These are phyloP conservation scores for Calocybe cyanea DNA, from an alignment of 768 basidiomycete genomes.

Conservation along the genomic window DNA sequence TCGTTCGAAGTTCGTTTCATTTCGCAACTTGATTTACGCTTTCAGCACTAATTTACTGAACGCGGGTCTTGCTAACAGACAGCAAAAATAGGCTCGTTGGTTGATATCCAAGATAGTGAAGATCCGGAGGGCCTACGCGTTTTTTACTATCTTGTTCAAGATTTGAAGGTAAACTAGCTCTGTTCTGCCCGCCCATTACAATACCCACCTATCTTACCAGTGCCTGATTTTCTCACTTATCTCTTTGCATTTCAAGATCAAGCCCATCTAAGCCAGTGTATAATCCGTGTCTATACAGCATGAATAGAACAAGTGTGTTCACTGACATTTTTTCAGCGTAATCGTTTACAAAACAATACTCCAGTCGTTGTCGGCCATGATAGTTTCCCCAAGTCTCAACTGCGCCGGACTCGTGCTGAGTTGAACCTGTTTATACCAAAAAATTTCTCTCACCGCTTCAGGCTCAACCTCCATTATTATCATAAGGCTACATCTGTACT, in stretches of 20 bases:
- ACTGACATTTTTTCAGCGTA: too few species aligned
- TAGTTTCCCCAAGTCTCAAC: too few species aligned
- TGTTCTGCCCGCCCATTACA: too few species aligned
- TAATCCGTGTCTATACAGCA: too few species aligned
- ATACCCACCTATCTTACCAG: slow-evolving; percentile 33
- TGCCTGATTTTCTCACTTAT: slow-evolving; percentile 98
- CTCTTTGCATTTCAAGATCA: slow-evolving; percentile 99
- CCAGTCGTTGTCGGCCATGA: too few species aligned
- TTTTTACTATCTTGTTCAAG: slow-evolving; percentile 98
- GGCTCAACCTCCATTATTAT: too few species aligned
- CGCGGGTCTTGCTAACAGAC: slow-evolving; percentile 51
- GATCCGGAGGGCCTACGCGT: slow-evolving; percentile 97
- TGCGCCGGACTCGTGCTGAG: too few species aligned
- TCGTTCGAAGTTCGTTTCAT: slow-evolving; percentile 77
- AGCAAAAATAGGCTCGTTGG: slow-evolving; percentile 94
- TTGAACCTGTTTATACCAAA: too few species aligned
- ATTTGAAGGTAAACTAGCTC: slow-evolving; percentile 66
- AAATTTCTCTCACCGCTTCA: too few species aligned
- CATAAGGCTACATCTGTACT: too few species aligned
- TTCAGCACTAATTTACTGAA: background rate
- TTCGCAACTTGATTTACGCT: slow-evolving; percentile 1
- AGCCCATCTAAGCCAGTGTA: slow-evolving; percentile 82
- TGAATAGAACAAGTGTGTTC: too few species aligned
- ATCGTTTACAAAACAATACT: too few species aligned
- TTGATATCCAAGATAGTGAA: slow-evolving; percentile 95